These are phyloP conservation scores for Claviceps arundinis DNA, from an alignment of 2,329 filamentous ascomycete species.

Conservation along the genomic window DNA sequence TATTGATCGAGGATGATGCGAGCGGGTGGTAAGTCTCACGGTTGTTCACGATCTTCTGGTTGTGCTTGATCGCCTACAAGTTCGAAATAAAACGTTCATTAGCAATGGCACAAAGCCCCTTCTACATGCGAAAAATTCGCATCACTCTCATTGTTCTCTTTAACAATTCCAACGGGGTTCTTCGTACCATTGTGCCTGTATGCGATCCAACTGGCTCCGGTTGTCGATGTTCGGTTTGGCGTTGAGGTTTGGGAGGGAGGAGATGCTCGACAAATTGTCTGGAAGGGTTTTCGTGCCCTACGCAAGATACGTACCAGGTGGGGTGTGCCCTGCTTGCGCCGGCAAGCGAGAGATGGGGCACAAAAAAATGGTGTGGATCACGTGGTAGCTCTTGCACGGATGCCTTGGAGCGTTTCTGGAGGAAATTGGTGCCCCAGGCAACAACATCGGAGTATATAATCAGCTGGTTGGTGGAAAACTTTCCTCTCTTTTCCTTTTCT, in stretches of 20 bases:
- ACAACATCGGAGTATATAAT: conserved; percentile 21
- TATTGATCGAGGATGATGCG: conserved; percentile 11
- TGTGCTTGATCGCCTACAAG: conserved; percentile 91
- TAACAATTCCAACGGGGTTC: conserved; percentile 9
- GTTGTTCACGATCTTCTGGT: conserved; percentile 96
- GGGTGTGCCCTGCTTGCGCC: conserved; percentile 12
- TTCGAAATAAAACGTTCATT: conserved; percentile 14
- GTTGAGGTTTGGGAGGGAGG: conserved; percentile 23
- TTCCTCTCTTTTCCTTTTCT: conserved; percentile 20
- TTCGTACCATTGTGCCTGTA: conserved; percentile 40
- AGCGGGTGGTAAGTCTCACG: conserved; percentile 40
- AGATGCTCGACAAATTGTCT: conserved; percentile 27
- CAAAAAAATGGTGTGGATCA: conserved; percentile 10
- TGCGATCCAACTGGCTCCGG: conserved; percentile 36
- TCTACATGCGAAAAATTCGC: conserved; percentile 4
- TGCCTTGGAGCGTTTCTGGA: conserved; percentile 1
- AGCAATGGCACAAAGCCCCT: conserved; percentile 16
- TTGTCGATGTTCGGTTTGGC: conserved; percentile 27
- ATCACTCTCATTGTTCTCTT: conserved; percentile 2
- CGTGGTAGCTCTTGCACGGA: conserved; percentile 13
- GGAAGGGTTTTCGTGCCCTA: conserved; percentile 31
- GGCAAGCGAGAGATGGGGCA: conserved; percentile 7
- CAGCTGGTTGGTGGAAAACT: conserved; percentile 1
- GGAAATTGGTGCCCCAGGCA: conserved; percentile 13
- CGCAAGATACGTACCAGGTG: conserved; percentile 20